phyloP scores from a whole-genome alignment of 345 rosid species.

The Gynandropsis gynandra region DNA sequence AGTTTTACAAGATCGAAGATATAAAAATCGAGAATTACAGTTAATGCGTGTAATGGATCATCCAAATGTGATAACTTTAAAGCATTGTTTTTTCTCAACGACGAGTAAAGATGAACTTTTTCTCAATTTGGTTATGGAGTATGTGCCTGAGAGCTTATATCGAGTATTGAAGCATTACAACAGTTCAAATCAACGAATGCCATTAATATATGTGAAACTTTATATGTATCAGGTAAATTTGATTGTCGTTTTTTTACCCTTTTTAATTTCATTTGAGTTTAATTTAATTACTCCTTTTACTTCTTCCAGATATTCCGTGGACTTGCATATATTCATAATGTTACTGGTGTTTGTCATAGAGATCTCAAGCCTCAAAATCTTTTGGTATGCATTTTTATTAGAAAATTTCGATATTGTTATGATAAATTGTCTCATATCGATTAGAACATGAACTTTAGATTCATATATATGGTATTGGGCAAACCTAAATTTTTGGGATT shows the following conservation, averaged over 20 bases:
- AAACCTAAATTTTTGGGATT: too few species aligned
- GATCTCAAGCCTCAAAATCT: constrained; percentile 91
- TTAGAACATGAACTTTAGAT: too few species aligned
- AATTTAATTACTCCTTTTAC: constrained; percentile 9
- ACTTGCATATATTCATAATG: constrained; percentile 71
- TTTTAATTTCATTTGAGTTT: background rate
- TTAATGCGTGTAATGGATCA: constrained; percentile 80
- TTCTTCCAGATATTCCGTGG: constrained; percentile 65
- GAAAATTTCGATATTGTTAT: too few species aligned
- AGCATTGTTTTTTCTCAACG: constrained; percentile 86
- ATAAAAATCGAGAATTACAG: constrained; percentile 82
- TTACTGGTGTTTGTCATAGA: constrained; percentile 79
- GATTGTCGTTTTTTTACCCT: background rate
- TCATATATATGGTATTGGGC: too few species aligned
- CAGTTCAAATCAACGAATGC: constrained; percentile 71
- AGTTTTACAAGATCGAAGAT: constrained; percentile 75
- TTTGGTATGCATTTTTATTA: constrained; percentile 42
- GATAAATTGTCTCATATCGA: too few species aligned
- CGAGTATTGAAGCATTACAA: constrained; percentile 77
- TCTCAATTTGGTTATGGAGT: constrained; percentile 86
- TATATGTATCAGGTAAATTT: constrained; percentile 67
- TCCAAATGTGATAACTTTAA: constrained; percentile 74
- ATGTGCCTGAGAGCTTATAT: constrained; percentile 85
- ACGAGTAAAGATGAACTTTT: constrained; percentile 78
- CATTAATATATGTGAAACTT: constrained; percentile 74